Evolutionary conservation across 2,329 filamentous ascomycete species (phyloP).

Genomic region (Apiospora malaysiana): DNA sequence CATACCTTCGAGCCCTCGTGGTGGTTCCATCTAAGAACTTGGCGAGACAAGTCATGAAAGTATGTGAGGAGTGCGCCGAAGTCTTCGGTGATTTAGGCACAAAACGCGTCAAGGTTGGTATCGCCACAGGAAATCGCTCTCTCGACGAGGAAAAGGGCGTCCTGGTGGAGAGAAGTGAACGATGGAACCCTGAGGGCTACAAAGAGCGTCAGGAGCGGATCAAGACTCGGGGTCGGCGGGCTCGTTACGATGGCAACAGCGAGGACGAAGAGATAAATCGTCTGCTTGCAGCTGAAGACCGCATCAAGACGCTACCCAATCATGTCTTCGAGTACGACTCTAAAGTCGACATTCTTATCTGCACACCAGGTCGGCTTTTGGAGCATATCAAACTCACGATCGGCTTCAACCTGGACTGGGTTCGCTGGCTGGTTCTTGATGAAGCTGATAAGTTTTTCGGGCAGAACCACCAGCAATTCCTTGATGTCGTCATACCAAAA

Average conservation of each 20-base stretch:
- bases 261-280: slow-evolving; percentile 39
- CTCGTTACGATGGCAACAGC: slow-evolving; percentile 41
- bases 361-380: slow-evolving; percentile 88
- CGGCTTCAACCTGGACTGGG: slow-evolving; percentile 77
- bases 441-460: slow-evolving; percentile 92
- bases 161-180: slow-evolving; percentile 48
- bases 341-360: slow-evolving; percentile 86
- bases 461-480: slow-evolving; percentile 92
- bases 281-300: slow-evolving; percentile 37
- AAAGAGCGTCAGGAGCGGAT: slow-evolving; percentile 44
- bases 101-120: slow-evolving; percentile 73
- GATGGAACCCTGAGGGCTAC: slow-evolving; percentile 70
- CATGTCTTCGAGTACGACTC: slow-evolving; percentile 72
- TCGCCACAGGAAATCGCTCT: slow-evolving; percentile 80
- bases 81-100: slow-evolving; percentile 63
- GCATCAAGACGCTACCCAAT: slow-evolving; percentile 51
- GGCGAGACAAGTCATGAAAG: slow-evolving; percentile 82
- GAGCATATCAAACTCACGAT: slow-evolving; percentile 87
- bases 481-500: slow-evolving; percentile 71
- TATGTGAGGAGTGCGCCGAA: slow-evolving; percentile 75
- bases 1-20: slow-evolving; percentile 77
- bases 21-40: slow-evolving; percentile 91
- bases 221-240: slow-evolving; percentile 45
- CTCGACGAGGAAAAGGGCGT: slow-evolving; percentile 67
- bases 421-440: slow-evolving; percentile 90